Conservation (phyloP, 2,329 filamentous ascomycete genomes). For the Arthrobotrys megalospora region DNA sequence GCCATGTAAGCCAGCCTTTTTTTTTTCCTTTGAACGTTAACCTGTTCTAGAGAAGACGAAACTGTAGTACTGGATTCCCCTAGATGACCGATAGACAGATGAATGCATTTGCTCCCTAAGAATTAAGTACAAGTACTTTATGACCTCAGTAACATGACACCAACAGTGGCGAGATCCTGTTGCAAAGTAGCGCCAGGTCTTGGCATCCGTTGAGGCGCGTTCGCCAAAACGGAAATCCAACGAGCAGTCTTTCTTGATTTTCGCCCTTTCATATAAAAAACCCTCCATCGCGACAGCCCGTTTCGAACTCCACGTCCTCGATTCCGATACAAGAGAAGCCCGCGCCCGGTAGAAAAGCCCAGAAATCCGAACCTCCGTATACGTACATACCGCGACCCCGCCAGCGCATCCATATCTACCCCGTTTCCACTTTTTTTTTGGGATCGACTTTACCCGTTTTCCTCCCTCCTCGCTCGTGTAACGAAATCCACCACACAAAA, state of each 20-base stretch:
- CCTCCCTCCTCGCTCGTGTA: too few species aligned
- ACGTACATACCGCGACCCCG: background rate
- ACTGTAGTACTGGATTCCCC: constrained; percentile 22
- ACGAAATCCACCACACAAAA: background rate
- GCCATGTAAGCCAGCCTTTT: constrained; percentile 31
- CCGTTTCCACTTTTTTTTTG: background rate
- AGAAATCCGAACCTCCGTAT: background rate
- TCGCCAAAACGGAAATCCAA: constrained; percentile 32
- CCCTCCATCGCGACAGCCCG: constrained; percentile 1
- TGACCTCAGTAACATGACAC: background rate
- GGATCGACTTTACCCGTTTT: too few species aligned
- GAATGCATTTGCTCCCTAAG: constrained; percentile 16
- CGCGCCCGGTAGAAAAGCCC: background rate
- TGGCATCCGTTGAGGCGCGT: constrained; percentile 16
- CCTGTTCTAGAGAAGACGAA: constrained; percentile 25
- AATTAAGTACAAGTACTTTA: background rate
- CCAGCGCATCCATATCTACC: constrained; percentile 9
- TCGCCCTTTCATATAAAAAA: constrained; percentile 27
- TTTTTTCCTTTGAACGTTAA: constrained; percentile 6
- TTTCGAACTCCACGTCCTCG: background rate
- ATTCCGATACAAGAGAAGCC: background rate
- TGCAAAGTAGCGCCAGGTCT: constrained; percentile 18
- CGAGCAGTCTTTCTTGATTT: constrained; percentile 4
- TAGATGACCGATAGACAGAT: constrained; percentile 6
- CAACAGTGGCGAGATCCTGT: constrained; percentile 4